These are phyloP conservation scores for Albugo candida DNA, from an alignment of 352 stramenopile genomes.

Conservation along the genomic window DNA sequence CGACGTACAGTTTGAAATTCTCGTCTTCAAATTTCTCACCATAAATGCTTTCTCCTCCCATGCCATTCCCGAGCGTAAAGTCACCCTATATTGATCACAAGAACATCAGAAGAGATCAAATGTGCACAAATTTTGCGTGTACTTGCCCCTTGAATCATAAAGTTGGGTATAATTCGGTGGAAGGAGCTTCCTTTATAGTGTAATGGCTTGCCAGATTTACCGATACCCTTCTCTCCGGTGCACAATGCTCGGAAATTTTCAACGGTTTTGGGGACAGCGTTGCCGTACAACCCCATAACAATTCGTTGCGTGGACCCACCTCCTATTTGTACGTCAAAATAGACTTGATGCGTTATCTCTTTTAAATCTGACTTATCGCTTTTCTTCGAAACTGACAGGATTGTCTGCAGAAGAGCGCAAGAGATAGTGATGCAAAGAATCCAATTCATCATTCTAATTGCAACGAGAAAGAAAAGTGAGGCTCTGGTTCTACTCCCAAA, in stretches of 20 bases:
- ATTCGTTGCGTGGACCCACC: slow-evolving; percentile 54
- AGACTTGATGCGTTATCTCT: slow-evolving; percentile 85
- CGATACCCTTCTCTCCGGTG: slow-evolving; percentile 60
- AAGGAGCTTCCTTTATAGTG: slow-evolving; percentile 94
- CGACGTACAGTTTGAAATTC: slow-evolving; percentile 67
- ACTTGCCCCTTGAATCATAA: slow-evolving; percentile 76
- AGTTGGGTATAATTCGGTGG: slow-evolving; percentile 94
- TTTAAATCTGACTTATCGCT: no score
- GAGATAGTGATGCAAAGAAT: no score
- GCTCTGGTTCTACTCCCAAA: background rate
- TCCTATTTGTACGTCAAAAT: slow-evolving; percentile 92
- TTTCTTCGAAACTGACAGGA: no score
- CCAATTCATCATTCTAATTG: no score
- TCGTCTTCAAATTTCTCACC: slow-evolving; percentile 60
- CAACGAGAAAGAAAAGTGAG: no score
- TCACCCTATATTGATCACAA: slow-evolving; percentile 21
- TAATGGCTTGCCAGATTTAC: slow-evolving; percentile 86
- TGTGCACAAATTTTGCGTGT: background rate
- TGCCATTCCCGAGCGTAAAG: slow-evolving; percentile 62
- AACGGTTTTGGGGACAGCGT: slow-evolving; percentile 72
- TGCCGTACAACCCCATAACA: slow-evolving; percentile 69
- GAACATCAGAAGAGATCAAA: background rate
- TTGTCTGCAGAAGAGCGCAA: no score
- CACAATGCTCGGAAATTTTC: slow-evolving; percentile 53
- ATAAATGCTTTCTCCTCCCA: slow-evolving; percentile 63